These are phyloP conservation scores for Coniochaeta sp. DNA, from an alignment of 2,329 filamentous ascomycete species.

Conservation along the genomic window DNA sequence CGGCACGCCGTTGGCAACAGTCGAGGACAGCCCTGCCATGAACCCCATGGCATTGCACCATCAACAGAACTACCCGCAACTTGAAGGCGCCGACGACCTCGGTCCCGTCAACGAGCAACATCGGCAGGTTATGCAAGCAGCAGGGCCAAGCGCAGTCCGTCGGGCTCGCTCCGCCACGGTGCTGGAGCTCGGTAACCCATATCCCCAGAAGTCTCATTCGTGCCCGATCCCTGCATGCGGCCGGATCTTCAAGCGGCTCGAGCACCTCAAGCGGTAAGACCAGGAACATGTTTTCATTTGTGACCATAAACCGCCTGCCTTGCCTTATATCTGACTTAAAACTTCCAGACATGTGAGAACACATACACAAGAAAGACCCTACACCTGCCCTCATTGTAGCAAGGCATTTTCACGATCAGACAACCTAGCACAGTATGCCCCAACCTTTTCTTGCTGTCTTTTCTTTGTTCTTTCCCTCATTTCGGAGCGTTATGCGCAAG, in stretches of 20 bases:
- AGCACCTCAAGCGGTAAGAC: constrained; percentile 96
- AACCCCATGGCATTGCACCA: constrained; percentile 54
- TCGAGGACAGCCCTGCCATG: constrained; percentile 74
- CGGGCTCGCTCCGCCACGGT: constrained; percentile 90
- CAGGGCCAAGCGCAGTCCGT: constrained; percentile 71
- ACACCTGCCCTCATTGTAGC: constrained; percentile 95
- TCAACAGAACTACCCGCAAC: constrained; percentile 49
- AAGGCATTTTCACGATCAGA: constrained; percentile 98
- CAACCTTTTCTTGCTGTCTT: constrained; percentile 29
- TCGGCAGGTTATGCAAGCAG: constrained; percentile 62
- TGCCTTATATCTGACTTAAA: constrained; percentile 42
- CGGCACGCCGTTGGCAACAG: constrained; percentile 78
- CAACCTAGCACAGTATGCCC: constrained; percentile 90
- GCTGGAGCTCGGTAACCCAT: constrained; percentile 84
- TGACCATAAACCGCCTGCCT: constrained; percentile 28
- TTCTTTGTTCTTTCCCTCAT: constrained; percentile 24
- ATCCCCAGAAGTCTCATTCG: constrained; percentile 95
- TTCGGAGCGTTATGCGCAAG: constrained; percentile 25
- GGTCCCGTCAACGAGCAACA: constrained; percentile 51
- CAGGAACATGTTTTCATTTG: constrained; percentile 31
- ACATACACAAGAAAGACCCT: constrained; percentile 98
- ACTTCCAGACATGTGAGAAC: constrained; percentile 88
- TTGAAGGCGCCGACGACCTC: constrained; percentile 53
- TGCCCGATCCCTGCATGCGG: constrained; percentile 99
- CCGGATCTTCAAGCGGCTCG: constrained; percentile 95